Evolutionary conservation across 2,329 filamentous ascomycete genomes (phyloP).

Genomic region (Ceratocystis diversiconidia): DNA sequence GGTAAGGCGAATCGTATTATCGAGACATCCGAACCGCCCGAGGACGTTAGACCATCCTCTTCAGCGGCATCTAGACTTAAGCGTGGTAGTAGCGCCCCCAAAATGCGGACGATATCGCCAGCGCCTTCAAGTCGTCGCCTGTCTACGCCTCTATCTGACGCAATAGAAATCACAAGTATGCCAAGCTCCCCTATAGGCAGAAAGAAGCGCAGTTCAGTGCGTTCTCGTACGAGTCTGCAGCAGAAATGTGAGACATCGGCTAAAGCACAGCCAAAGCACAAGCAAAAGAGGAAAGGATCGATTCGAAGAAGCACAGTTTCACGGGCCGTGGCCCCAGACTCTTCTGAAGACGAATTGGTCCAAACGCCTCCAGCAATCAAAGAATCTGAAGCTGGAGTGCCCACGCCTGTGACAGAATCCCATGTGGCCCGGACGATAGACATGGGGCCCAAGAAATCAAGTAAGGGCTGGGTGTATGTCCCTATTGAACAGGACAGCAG

Average conservation of each 20-base stretch:
- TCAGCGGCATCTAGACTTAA: neutral
- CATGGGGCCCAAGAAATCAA: neutral
- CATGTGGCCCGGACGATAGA: neutral
- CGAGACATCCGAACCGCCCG: conserved; percentile 6
- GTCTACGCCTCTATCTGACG: conserved; percentile 6
- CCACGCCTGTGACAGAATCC: neutral
- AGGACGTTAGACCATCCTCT: neutral
- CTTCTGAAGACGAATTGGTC: conserved; percentile 13
- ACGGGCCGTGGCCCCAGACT: neutral
- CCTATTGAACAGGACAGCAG: conserved; percentile 17
- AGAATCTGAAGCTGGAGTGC: neutral
- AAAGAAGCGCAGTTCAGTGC: neutral
- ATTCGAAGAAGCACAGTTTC: conserved; percentile 3
- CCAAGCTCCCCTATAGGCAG: neutral
- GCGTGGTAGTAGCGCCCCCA: neutral
- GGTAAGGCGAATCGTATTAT: conserved; percentile 7
- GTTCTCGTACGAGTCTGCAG: neutral
- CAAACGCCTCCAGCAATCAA: neutral
- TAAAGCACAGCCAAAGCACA: neutral
- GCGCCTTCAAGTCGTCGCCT: neutral
- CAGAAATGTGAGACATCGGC: neutral
- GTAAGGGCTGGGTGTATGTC: conserved; percentile 16
- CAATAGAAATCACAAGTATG: neutral
- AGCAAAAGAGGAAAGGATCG: neutral
- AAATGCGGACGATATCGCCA: neutral